phyloP scores from a whole-genome alignment of 768 basidiomycete genomes.

The Kwoniella europaea region DNA sequence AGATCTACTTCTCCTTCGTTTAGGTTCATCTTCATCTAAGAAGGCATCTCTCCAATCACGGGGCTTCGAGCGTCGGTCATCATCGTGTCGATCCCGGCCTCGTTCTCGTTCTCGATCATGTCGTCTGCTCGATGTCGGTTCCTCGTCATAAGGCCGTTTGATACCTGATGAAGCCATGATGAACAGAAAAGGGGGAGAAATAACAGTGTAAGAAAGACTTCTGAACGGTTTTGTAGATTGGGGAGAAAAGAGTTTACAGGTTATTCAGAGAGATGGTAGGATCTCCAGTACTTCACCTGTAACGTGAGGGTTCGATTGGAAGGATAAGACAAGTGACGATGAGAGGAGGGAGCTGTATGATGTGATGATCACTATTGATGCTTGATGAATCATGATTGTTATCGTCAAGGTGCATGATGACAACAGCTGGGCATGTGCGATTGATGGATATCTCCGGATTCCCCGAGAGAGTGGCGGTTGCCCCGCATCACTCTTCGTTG shows the following conservation, averaged over 20 bases:
- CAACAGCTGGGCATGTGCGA: background rate
- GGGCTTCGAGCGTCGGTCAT: constrained; percentile 41
- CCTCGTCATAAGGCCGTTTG: constrained; percentile 37
- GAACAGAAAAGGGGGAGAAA: background rate
- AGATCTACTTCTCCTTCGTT: constrained; percentile 29
- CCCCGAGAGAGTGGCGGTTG: constrained; percentile 12
- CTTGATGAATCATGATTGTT: background rate
- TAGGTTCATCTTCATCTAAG: constrained; percentile 44
- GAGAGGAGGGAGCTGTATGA: background rate
- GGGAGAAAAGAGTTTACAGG: constrained; percentile 33
- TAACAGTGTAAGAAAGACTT: constrained; percentile 34
- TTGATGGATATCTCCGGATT: background rate
- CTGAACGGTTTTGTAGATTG: background rate
- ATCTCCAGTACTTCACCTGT: constrained; percentile 17
- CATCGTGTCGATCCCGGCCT: constrained; percentile 12
- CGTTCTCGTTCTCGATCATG: constrained; percentile 20
- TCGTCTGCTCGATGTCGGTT: constrained; percentile 10
- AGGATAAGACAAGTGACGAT: background rate
- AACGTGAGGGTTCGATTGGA: background rate
- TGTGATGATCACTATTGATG: background rate
- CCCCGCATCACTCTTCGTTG: constrained; percentile 9
- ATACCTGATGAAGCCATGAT: constrained; percentile 44
- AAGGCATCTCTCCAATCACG: constrained; percentile 57
- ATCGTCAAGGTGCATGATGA: background rate
- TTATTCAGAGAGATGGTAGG: constrained; percentile 1